Evolutionary conservation across 371 early-diverging fungal species (phyloP).

Genomic region (Lichtheimia ornata): DNA sequence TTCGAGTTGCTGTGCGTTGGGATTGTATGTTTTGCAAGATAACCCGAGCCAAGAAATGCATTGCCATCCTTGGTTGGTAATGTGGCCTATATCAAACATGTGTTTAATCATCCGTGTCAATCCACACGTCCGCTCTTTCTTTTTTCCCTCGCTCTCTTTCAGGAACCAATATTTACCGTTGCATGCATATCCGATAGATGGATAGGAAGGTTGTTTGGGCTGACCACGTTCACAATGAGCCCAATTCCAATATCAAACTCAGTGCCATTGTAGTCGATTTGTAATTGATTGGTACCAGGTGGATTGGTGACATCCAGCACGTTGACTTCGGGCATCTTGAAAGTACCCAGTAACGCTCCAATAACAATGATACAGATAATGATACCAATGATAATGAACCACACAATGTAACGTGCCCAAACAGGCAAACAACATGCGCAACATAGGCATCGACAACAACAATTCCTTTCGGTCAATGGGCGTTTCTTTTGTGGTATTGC

Average conservation of each 20-base stretch:
- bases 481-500: slow-evolving; percentile 1
- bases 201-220: slow-evolving; percentile 39
- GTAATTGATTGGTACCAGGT: slow-evolving; percentile 22
- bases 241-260: slow-evolving; percentile 39
- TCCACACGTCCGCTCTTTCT: background rate
- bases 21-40: slow-evolving; percentile 35
- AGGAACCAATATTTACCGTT: slow-evolving; percentile 26
- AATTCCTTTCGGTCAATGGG: slow-evolving; percentile 22
- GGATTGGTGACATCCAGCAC: slow-evolving; percentile 30
- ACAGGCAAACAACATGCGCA: slow-evolving; percentile 50
- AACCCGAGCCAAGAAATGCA: slow-evolving; percentile 42
- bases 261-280: slow-evolving; percentile 24
- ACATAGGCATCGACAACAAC: slow-evolving; percentile 39
- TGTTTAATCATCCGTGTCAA: background rate
- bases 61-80: slow-evolving; percentile 33
- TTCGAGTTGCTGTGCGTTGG: slow-evolving; percentile 37
- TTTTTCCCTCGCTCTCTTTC: background rate
- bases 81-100: slow-evolving; percentile 36
- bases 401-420: slow-evolving; percentile 41
- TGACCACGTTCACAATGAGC: slow-evolving; percentile 35
- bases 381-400: slow-evolving; percentile 42
- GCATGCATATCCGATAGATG: slow-evolving; percentile 34
- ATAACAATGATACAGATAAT: slow-evolving; percentile 40
- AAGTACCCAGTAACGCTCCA: slow-evolving; percentile 35
- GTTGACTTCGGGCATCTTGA: slow-evolving; percentile 37